Conservation (phyloP, 169 alveolate species). For the Cryptosporidium ubiquitum region DNA sequence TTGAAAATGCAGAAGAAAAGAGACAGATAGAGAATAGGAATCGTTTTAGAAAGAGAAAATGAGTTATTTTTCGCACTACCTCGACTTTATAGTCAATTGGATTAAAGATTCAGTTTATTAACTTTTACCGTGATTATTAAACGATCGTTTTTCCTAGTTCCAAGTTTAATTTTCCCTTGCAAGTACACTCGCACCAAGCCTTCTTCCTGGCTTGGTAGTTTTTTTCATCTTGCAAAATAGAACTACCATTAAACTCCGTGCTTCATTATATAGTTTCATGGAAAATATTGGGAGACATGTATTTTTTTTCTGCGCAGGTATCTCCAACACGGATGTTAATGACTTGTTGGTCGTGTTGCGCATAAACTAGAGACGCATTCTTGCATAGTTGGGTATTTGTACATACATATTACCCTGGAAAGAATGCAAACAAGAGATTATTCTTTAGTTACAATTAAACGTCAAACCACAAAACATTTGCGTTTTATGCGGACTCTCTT, state of each 20-base stretch:
- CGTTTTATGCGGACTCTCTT: slow-evolving; percentile 64
- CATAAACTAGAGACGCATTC: neutral
- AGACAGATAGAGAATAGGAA: slow-evolving; percentile 66
- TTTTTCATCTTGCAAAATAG: slow-evolving; percentile 49
- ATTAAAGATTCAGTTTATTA: neutral
- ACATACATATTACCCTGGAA: slow-evolving; percentile 7
- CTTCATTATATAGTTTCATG: slow-evolving; percentile 7
- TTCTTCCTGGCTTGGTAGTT: neutral
- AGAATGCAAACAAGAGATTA: slow-evolving; percentile 9
- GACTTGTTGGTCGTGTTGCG: slow-evolving; percentile 63
- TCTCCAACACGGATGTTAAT: slow-evolving; percentile 40
- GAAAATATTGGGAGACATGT: neutral
- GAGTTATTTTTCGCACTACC: neutral
- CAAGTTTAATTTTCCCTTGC: slow-evolving; percentile 87
- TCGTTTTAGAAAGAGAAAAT: slow-evolving; percentile 57
- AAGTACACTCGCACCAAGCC: slow-evolving; percentile 80
- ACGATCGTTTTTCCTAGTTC: no score
- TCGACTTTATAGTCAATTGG: neutral
- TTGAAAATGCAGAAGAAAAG: slow-evolving; percentile 42
- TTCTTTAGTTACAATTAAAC: no score
- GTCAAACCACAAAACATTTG: neutral
- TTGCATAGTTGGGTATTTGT: slow-evolving; percentile 39
- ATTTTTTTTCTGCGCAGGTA: slow-evolving; percentile 50
- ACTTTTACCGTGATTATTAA: neutral
- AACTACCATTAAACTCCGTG: slow-evolving; percentile 20